phyloP scores from a whole-genome alignment of 495 filamentous ascomycete species.

The Aspergillus ostianus region DNA sequence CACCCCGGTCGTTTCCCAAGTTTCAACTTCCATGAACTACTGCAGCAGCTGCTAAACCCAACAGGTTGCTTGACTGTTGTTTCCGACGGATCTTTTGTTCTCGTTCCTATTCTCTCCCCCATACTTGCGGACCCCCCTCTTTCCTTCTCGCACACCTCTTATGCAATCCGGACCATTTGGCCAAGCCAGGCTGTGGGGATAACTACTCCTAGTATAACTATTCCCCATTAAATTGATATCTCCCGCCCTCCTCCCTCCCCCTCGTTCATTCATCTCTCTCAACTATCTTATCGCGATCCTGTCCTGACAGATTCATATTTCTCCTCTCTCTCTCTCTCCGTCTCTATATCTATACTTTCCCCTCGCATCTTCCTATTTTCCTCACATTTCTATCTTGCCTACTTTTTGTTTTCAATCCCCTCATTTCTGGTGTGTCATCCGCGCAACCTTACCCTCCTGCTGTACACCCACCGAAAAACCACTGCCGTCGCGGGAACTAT shows the following conservation, averaged over 20 bases:
- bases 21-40: slow-evolving; percentile 17
- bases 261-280: background rate
- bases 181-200: slow-evolving; percentile 16
- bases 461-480: background rate
- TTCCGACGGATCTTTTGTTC: slow-evolving; percentile 20
- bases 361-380: slow-evolving; percentile 2
- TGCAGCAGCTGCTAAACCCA: slow-evolving; percentile 1
- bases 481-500: slow-evolving; percentile 3
- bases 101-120: slow-evolving; percentile 8
- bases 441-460: slow-evolving; percentile 2
- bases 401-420: background rate
- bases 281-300: slow-evolving; percentile 1
- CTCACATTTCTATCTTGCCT: background rate
- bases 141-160: slow-evolving; percentile 5
- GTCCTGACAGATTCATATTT: slow-evolving; percentile 2
- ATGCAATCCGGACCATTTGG: slow-evolving; percentile 11
- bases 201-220: slow-evolving; percentile 1
- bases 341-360: background rate
- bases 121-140: slow-evolving; percentile 1
- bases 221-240: slow-evolving; percentile 14
- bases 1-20: slow-evolving; percentile 10
- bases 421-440: background rate
- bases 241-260: slow-evolving; percentile 6
- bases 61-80: no score
- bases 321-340: slow-evolving; percentile 3